Conservation (phyloP, 306 rosid species). For the Prunus dulcis region DNA sequence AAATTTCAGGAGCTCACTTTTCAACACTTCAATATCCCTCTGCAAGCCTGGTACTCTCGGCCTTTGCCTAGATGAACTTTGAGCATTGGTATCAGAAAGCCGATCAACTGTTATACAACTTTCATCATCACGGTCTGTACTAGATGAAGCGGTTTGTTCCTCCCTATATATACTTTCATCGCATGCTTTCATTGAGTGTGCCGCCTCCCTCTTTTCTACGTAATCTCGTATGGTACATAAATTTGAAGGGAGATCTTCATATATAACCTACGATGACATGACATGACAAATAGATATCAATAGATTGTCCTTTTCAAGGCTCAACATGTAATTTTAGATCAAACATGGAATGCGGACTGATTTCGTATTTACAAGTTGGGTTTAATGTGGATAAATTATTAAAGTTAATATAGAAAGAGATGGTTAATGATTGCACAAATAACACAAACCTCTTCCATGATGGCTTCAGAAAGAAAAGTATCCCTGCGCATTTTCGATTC, state of each 20-base stretch:
- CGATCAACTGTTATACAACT: conserved; percentile 23
- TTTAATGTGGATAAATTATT: not conserved
- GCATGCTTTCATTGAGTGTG: conserved; percentile 24
- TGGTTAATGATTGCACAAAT: not conserved
- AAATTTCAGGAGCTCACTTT: conserved; percentile 67
- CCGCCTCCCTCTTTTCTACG: conserved; percentile 46
- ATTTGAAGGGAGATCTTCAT: conserved; percentile 93
- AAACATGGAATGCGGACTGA: not conserved
- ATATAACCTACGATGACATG: conserved; percentile 59
- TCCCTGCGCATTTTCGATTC: conserved; percentile 94
- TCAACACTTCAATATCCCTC: conserved; percentile 73
- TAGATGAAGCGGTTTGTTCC: conserved; percentile 32
- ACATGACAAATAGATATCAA: conserved; percentile 3
- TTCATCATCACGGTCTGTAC: conserved; percentile 24
- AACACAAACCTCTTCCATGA: conserved; percentile 85
- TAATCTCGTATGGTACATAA: conserved; percentile 81
- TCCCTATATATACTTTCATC: conserved; percentile 30
- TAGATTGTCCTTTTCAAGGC: not conserved
- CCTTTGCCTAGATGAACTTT: conserved; percentile 43
- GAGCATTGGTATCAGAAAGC: conserved; percentile 24
- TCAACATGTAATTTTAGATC: not conserved
- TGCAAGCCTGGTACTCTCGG: conserved; percentile 81
- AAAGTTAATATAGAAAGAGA: no score
- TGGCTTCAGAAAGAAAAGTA: conserved; percentile 90
- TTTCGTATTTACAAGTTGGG: not conserved